A percentile compares a stretch with the other conserved stretches of the same genome.
These are phyloP conservation scores for Raphanus raphanistrum DNA, from an alignment of 345 rosid species.

Conservation along the genomic window DNA sequence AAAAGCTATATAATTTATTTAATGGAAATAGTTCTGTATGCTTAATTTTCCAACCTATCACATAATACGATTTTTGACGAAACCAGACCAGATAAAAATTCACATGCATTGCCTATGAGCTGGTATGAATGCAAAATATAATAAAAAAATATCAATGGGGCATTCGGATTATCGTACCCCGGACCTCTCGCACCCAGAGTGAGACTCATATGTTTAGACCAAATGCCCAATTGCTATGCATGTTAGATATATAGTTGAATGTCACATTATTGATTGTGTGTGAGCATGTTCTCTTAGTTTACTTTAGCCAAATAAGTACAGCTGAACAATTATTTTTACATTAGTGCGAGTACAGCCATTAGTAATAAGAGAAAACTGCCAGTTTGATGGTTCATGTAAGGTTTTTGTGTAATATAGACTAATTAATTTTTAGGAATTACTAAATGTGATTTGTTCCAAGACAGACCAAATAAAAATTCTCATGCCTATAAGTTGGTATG, in stretches of 20 bases:
- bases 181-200: constrained; percentile 4
- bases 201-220: constrained; percentile 76
- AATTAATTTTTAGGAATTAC: too few relatives aligned
- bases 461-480: too few relatives aligned
- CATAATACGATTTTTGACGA: too few relatives aligned
- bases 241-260: background rate
- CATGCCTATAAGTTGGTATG: background rate
- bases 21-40: too few relatives aligned
- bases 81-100: too few relatives aligned
- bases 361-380: too few relatives aligned
- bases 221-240: constrained; percentile 41
- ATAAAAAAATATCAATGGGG: constrained; percentile 11
- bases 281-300: background rate
- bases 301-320: too few relatives aligned
- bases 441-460: too few relatives aligned
- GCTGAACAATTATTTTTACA: background rate
- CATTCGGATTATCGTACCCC: constrained; percentile 29
- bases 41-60: too few relatives aligned
- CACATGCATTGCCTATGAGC: background rate
- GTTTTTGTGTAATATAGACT: too few relatives aligned
- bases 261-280: background rate
- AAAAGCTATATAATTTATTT: too few relatives aligned
- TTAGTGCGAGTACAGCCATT: background rate
- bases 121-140: background rate
- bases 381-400: constrained; percentile 1